Evolutionary conservation across 2,329 filamentous ascomycete genomes (phyloP).

Genomic region (Chaetomium olivaceum): DNA sequence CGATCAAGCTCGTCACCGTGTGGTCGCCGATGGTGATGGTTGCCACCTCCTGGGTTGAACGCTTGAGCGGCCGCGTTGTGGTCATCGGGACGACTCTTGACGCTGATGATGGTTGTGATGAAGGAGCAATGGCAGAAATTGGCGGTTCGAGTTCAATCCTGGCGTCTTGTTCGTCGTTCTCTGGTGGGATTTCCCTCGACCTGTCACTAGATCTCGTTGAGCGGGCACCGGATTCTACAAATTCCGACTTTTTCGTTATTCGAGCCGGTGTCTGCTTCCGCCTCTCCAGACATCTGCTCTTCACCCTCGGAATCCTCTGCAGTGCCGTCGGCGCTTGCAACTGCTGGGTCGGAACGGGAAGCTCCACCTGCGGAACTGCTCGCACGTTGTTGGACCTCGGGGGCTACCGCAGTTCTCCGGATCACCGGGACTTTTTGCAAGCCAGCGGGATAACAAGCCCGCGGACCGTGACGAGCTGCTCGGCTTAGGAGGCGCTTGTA

Average conservation of each 20-base stretch:
- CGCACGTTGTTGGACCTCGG: not conserved
- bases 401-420: conserved; percentile 21
- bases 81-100: conserved; percentile 31
- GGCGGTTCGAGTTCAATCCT: conserved; percentile 18
- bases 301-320: not conserved
- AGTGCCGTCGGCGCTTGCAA: not conserved
- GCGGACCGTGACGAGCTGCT: conserved; percentile 29
- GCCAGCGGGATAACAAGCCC: conserved; percentile 50
- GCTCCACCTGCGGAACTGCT: not conserved
- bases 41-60: conserved; percentile 63
- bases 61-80: conserved; percentile 48
- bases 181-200: conserved; percentile 17
- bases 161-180: conserved; percentile 23
- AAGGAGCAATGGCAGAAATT: conserved; percentile 35
- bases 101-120: conserved; percentile 37
- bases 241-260: not conserved
- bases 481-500: not conserved
- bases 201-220: conserved; percentile 10
- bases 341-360: not conserved
- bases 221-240: not conserved
- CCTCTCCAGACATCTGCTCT: not conserved
- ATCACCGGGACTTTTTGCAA: conserved; percentile 39
- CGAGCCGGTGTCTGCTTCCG: conserved; percentile 5
- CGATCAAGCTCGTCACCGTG: conserved; percentile 66
- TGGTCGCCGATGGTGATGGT: conserved; percentile 73